A percentile compares a stretch with the other conserved stretches of the same genome.
Evolutionary conservation across 208 protist species (phyloP).

Genomic region (Phytomonas sp.): DNA sequence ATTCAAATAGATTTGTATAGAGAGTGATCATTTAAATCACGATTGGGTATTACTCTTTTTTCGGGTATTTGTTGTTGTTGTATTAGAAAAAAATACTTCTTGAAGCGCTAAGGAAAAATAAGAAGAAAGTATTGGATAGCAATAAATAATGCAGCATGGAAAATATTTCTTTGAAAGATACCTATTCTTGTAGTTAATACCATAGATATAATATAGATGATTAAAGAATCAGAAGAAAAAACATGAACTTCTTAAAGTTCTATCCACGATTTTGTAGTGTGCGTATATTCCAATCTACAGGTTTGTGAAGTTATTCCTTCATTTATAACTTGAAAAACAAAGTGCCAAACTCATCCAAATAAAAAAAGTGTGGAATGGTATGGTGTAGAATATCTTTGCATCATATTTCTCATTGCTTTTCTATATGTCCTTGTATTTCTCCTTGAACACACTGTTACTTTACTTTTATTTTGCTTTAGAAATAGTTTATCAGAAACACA

Average conservation of each 20-base stretch:
- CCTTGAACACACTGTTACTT: too few species aligned
- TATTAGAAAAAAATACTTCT: background rate
- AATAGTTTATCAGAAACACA: background rate
- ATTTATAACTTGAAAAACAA: background rate
- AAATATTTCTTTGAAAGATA: background rate
- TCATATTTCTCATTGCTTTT: background rate
- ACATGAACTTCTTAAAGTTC: background rate
- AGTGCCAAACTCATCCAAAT: background rate
- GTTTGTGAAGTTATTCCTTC: background rate
- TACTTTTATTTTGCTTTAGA: background rate
- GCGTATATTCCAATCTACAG: background rate
- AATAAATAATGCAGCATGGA: background rate
- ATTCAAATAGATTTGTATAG: too few species aligned
- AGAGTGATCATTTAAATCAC: too few species aligned
- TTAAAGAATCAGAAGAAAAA: background rate
- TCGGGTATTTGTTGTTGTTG: background rate
- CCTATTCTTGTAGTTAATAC: background rate
- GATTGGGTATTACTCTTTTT: background rate
- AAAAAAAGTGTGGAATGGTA: background rate
- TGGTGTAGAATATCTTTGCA: background rate
- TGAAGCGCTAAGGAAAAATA: background rate
- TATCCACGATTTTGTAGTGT: background rate
- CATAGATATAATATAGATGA: background rate
- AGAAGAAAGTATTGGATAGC: background rate
- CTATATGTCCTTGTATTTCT: background rate